Base-by-base conservation (phyloP, 257 asterid species). In the Marsdenia floribunda region DNA sequence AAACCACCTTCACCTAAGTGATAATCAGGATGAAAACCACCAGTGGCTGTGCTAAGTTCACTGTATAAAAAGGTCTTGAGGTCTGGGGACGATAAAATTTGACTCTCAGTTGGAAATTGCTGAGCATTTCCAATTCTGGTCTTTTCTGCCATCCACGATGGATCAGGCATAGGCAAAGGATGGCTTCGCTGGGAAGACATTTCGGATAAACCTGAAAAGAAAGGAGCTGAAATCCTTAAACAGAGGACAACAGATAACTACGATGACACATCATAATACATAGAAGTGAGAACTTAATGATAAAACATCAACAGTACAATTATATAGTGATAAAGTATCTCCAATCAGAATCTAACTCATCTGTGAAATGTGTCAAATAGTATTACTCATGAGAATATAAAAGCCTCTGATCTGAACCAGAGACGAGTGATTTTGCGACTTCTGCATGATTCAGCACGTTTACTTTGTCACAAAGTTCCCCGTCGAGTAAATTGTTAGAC, bases 1-100 rank as follows among this genome's bases (percentile, higher is more conserved):
- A 84, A 84, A 11, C 88, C 88, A 50, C 88, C 88, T 82, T 84
- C 88, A 19, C 88, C 88, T 49, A 84, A 64, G 58, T 81, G 83
- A 71, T 72, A 70, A 22, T 77, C 80, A 2, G 29, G 35, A 72
- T 55, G 68, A 71, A 84, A 84, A 38, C 75, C 61, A 24, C 24
- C 68, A 1, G 88, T 81, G 55, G 88, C 88, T 29, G 64, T 63
- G 47, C 46, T 64, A 79, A 84, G 88, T 58, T 74, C 84, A 68
- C 73, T 71, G 46, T 71, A 74, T 67, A 76, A 37, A 70, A 84
- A 82, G 1, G 88, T 79, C 73, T 82, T 84, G 33, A 84, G 57
- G 22, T 78, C 75, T 19, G 83, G 79, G 55, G 86, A 79, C 44
- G 86, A 81, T 68, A 82, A 55, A 53, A 84, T 84, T 65, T 84